phyloP scores from a whole-genome alignment of 169 alveolate species.

The Plasmodium ovale region DNA sequence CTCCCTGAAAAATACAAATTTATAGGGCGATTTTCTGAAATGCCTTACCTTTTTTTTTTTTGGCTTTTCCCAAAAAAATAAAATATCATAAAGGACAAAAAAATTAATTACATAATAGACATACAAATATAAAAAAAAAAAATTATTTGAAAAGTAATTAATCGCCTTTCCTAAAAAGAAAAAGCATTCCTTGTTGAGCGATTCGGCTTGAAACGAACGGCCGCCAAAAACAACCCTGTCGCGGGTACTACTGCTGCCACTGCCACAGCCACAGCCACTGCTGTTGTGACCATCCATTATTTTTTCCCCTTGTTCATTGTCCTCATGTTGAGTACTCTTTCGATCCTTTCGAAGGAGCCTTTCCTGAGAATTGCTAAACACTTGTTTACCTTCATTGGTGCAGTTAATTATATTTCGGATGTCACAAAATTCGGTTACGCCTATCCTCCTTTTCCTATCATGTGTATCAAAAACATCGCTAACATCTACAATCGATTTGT shows the following conservation, averaged over 20 bases:
- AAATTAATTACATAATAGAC: slow-evolving; percentile 40
- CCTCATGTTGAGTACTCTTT: too few relatives aligned
- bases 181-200: slow-evolving; percentile 24
- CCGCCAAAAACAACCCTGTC: background rate
- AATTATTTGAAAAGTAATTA: slow-evolving; percentile 39
- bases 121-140: slow-evolving; percentile 52
- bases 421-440: slow-evolving; percentile 7
- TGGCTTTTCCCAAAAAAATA: slow-evolving; percentile 60
- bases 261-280: background rate
- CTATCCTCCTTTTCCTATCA: background rate
- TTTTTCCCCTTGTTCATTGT: background rate
- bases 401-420: slow-evolving; percentile 13
- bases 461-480: slow-evolving; percentile 15
- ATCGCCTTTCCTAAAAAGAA: slow-evolving; percentile 27
- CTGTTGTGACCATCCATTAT: background rate
- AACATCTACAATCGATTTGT: slow-evolving; percentile 3
- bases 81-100: slow-evolving; percentile 37
- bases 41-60: slow-evolving; percentile 19
- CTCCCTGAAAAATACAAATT: background rate
- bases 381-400: too few relatives aligned
- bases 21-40: background rate
- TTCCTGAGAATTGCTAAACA: too few relatives aligned
- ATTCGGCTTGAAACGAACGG: background rate
- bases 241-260: background rate
- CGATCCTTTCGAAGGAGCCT: too few relatives aligned